Evolutionary conservation across 2,329 filamentous ascomycete species (phyloP), one percentile per base, ranked within the genome.

Genomic region (Aschersonia sp.): DNA sequence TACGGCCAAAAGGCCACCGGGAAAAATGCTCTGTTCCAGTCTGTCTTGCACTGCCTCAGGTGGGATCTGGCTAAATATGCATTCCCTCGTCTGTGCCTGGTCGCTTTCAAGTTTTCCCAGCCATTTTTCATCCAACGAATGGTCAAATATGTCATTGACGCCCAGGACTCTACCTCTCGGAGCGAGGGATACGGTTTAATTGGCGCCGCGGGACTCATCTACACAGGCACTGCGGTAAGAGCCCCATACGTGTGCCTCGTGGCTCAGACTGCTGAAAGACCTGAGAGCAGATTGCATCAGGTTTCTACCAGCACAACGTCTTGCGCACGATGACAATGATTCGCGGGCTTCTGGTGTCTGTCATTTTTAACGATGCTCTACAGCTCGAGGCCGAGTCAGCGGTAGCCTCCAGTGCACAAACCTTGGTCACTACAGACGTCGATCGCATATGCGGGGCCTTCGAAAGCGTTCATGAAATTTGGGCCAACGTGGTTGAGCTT

Each of bases 351-450:
- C 35, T 39, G 9, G 35, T 39, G 9, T 8, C 8, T 12, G 8
- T 39, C 9, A 39, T 39, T 12, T 39, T 9, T 4, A 22, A 22
- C 22, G 22, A 22, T 22, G 22, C 22, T 22, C 22, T 22, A 22
- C 22, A 22, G 22, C 22, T 22, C 0, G 22, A 22, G 22, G 22
- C 22, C 22, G 22, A 22, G 22, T 22, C 22, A 22, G 22, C 22
- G 22, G 22, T 22, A 22, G 22, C 22, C 22, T 22, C 59, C 0
- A 60, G 60, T 6, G 60, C 67, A 1, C 49, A 66, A 29, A 71
- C 67, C 1, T 53, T 71, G 12, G 71, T 72, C 65, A 68, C 62
- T 42, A 63, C 66, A 5, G 68, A 71, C 45, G 62, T 72, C 31
- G 66, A 68, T 8, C 29, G 46, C 8, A 47, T 47, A 44, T 29